Evolutionary conservation across 768 basidiomycete genomes (phyloP).

Genomic region (Lactarius hengduanensis): DNA sequence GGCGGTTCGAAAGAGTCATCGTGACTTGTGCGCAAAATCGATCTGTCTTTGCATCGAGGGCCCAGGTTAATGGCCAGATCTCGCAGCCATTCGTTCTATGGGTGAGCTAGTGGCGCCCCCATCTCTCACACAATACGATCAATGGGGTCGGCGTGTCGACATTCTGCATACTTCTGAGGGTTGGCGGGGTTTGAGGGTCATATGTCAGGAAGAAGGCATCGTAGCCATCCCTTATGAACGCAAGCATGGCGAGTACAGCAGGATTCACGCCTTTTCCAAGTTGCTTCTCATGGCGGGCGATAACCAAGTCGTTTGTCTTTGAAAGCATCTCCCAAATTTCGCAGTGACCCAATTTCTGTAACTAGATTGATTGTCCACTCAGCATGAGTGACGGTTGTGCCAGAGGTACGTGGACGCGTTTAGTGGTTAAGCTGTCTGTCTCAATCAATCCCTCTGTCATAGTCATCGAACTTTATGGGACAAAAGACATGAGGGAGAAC

Average conservation of each 20-base stretch:
- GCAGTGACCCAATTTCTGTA: background rate
- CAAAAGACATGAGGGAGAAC: constrained; percentile 55
- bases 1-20: constrained; percentile 55
- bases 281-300: constrained; percentile 60
- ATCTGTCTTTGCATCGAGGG: background rate
- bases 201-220: constrained; percentile 62
- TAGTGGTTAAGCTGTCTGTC: background rate
- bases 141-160: constrained; percentile 70
- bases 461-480: constrained; percentile 68
- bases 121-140: constrained; percentile 64
- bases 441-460: background rate
- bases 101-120: constrained; percentile 47
- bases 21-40: constrained; percentile 44
- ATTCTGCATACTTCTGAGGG: constrained; percentile 67
- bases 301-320: constrained; percentile 51
- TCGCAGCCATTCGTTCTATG: constrained; percentile 54
- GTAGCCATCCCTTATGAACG: constrained; percentile 69
- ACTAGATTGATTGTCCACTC: constrained; percentile 68
- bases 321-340: background rate
- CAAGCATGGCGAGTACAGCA: constrained; percentile 56
- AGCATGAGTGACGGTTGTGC: constrained; percentile 82
- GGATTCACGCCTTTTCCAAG: constrained; percentile 67
- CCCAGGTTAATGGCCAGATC: background rate
- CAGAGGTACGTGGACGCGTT: constrained; percentile 40
- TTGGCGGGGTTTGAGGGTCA: constrained; percentile 65